A percentile compares a stretch with the other conserved stretches of the same genome.
phyloP scores from a whole-genome alignment of 1,284 basidiomycete genomes.

The Polyporus tsugae region DNA sequence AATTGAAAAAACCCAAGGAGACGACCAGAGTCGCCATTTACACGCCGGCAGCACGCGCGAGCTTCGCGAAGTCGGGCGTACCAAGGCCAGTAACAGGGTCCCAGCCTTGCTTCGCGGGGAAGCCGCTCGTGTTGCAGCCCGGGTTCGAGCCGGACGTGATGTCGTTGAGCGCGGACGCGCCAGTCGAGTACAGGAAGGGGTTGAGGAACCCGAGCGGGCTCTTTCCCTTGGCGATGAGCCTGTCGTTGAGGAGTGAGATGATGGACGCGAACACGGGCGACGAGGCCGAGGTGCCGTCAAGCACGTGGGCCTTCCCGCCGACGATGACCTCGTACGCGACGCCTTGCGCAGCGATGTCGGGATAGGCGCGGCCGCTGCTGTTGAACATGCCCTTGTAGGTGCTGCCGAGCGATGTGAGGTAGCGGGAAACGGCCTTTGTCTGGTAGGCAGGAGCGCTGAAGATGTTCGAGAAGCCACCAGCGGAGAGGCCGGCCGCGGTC shows the following conservation, averaged over 20 bases:
- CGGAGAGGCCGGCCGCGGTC: constrained; percentile 53
- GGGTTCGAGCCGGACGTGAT: constrained; percentile 45
- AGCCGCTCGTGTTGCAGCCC: constrained; percentile 48
- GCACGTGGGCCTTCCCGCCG: constrained; percentile 46
- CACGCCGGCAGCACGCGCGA: constrained; percentile 23
- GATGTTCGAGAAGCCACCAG: constrained; percentile 58
- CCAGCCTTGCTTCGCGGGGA: constrained; percentile 47
- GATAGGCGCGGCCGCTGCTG: constrained; percentile 42
- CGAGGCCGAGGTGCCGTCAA: constrained; percentile 58
- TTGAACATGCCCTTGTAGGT: constrained; percentile 43
- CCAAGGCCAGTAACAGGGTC: constrained; percentile 46
- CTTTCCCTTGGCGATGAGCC: constrained; percentile 51
- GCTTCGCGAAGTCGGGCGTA: constrained; percentile 40
- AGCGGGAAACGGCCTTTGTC: constrained; percentile 44
- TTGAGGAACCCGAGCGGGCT: constrained; percentile 57
- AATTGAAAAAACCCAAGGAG: too few relatives aligned
- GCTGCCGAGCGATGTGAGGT: constrained; percentile 39
- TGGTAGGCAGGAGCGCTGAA: constrained; percentile 55
- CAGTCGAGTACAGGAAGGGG: constrained; percentile 49
- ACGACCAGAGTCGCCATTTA: not conserved
- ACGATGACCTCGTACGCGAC: constrained; percentile 41
- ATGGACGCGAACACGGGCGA: constrained; percentile 63
- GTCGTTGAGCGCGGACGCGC: constrained; percentile 49
- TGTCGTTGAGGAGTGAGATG: constrained; percentile 64
- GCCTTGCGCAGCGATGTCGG: constrained; percentile 43